phyloP scores from a whole-genome alignment of 345 rosid species.

The Trapa incisa region DNA sequence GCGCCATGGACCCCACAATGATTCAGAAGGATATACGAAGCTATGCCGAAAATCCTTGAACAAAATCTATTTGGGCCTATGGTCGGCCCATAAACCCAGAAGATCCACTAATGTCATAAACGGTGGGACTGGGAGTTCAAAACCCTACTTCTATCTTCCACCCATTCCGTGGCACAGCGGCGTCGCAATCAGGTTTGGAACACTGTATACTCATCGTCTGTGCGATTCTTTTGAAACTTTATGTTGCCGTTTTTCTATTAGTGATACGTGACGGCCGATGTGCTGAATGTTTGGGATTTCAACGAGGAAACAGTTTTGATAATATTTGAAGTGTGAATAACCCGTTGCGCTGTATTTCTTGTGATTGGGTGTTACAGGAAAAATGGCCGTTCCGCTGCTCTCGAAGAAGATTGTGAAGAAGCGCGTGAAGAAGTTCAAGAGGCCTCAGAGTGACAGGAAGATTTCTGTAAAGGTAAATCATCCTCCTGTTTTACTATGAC shows the following conservation, averaged over 20 bases:
- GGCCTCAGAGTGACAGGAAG: slow-evolving; percentile 16
- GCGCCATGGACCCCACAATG: too few relatives aligned
- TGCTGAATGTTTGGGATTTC: too few relatives aligned
- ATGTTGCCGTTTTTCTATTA: not conserved
- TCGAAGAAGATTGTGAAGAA: slow-evolving; percentile 17
- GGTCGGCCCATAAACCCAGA: too few relatives aligned
- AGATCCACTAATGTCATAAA: too few relatives aligned
- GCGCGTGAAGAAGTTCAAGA: slow-evolving; percentile 19
- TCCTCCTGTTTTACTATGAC: too few relatives aligned
- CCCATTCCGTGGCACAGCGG: not conserved
- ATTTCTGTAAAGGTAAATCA: slow-evolving; percentile 9
- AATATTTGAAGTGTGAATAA: too few relatives aligned
- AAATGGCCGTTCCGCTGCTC: slow-evolving; percentile 16
- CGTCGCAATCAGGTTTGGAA: not conserved
- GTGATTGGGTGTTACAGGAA: not conserved
- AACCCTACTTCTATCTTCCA: not conserved
- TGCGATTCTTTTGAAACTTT: not conserved
- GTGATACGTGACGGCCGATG: not conserved
- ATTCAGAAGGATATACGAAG: too few relatives aligned
- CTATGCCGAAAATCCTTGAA: too few relatives aligned
- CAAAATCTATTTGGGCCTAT: too few relatives aligned
- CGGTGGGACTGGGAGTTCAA: too few relatives aligned
- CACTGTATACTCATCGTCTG: not conserved
- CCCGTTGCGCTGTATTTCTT: not conserved
- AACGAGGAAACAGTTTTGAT: not conserved